These are phyloP conservation scores for Samsoniella hepiali DNA, from an alignment of 2,329 filamentous ascomycete genomes.

Conservation along the genomic window DNA sequence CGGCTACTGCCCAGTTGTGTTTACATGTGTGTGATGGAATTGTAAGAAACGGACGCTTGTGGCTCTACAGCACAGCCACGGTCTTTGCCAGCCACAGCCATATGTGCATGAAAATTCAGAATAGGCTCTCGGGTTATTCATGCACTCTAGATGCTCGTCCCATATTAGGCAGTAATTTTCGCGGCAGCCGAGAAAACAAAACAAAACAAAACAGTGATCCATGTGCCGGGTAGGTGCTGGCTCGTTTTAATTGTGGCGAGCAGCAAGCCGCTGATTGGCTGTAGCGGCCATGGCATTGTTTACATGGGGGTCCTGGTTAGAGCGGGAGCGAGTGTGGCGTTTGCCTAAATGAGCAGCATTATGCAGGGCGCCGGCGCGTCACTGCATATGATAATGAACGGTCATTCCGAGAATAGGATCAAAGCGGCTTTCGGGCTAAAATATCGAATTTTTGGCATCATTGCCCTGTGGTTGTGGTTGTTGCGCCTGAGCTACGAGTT, in stretches of 20 bases:
- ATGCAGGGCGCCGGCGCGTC: conserved; percentile 11
- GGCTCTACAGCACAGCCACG: not conserved
- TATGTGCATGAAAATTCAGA: not conserved
- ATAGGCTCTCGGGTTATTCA: not conserved
- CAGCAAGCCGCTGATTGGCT: not conserved
- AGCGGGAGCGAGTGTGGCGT: not conserved
- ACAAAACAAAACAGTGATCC: not conserved
- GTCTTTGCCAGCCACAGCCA: not conserved
- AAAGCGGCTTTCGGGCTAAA: not conserved
- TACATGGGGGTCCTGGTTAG: conserved; percentile 4
- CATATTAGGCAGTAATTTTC: not conserved
- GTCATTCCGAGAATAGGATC: not conserved
- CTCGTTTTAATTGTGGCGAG: not conserved
- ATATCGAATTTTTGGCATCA: not conserved
- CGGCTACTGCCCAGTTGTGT: too few relatives aligned
- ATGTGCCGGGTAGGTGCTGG: conserved; percentile 1
- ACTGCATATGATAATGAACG: not conserved
- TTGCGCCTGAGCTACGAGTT: too few relatives aligned
- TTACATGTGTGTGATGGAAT: too few relatives aligned
- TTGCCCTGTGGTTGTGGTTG: not conserved
- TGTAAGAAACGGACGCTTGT: too few relatives aligned
- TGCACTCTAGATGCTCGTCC: not conserved
- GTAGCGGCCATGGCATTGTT: not conserved
- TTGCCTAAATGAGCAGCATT: conserved; percentile 13
- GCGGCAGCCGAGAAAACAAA: not conserved